A percentile compares a stretch with the other conserved stretches of the same genome.
phyloP scores from a whole-genome alignment of 2,329 filamentous ascomycete genomes.

The Intubia oerlemansii region DNA sequence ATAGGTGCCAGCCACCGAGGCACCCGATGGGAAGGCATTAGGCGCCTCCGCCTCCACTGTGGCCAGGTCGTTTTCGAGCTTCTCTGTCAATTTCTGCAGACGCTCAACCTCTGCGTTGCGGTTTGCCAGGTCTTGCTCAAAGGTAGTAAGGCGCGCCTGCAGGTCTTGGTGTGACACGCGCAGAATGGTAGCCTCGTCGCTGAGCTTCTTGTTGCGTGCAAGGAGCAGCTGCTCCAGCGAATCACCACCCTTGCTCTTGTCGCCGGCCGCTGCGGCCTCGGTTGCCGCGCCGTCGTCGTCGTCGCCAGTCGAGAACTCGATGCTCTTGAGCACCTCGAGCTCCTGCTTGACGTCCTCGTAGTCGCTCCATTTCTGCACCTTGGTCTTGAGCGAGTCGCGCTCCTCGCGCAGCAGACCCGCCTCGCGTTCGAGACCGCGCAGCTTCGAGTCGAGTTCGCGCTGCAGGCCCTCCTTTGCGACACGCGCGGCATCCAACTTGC shows the following conservation, averaged over 20 bases:
- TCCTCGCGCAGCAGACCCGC: conserved; percentile 55
- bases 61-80: conserved; percentile 78
- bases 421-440: conserved; percentile 65
- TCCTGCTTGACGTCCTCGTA: conserved; percentile 96
- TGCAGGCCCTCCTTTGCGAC: conserved; percentile 70
- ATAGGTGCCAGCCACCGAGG: conserved; percentile 85
- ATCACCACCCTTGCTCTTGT: conserved; percentile 41
- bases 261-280: conserved; percentile 18
- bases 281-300: conserved; percentile 44
- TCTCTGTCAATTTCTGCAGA: conserved; percentile 64
- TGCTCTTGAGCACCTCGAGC: conserved; percentile 89
- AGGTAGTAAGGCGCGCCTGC: conserved; percentile 52
- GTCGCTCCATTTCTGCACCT: conserved; percentile 75
- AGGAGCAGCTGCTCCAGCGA: conserved; percentile 80
- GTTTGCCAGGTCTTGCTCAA: conserved; percentile 66
- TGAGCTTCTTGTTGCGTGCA: conserved; percentile 87
- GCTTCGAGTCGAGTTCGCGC: conserved; percentile 50
- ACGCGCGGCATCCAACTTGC: conserved; percentile 65
- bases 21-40: conserved; percentile 70
- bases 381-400: conserved; percentile 56
- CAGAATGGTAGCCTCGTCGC: conserved; percentile 79
- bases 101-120: conserved; percentile 76
- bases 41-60: conserved; percentile 69
- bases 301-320: conserved; percentile 84
- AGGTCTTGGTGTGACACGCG: conserved; percentile 88